Evolutionary conservation across 2,329 filamentous ascomycete genomes (phyloP), one percentile per base, ranked within the genome.

Genomic region (Cryoendolithus antarcticus): DNA sequence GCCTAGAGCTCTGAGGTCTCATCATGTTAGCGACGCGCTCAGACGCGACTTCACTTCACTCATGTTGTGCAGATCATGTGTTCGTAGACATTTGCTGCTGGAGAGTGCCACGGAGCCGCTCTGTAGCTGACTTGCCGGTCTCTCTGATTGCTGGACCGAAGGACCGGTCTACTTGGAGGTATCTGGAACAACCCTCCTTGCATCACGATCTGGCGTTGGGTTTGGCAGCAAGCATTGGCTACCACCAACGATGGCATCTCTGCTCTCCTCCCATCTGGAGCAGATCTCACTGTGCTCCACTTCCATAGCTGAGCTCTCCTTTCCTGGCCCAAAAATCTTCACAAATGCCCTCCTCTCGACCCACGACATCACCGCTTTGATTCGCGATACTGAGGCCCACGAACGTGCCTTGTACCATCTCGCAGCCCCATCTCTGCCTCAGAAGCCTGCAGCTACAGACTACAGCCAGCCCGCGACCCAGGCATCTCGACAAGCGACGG

Each of bases 341-440:
- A 91, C 88, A 50, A 95, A 93, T 60, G 86, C 91, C 29, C 73
- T 98, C 30, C 77, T 96, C 35, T 79, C 81, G 41, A 79, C 79
- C 49, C 80, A 88, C 61, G 91, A 98, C 61, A 96, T 98, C 51
- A 96, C 91, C 4, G 76, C 84, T 9, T 68, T 98, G 35, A 95
- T 98, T 54, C 83, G 91, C 44, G 91, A 98, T 59, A 95, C 89
- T 3, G 91, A 98, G 62, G 67, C 82, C 13, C 89, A 96, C 64
- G 91, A 98, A 61, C 82, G 88, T 54, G 89, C 89, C 5, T 76
- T 98, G 11, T 98, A 96, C 67, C 93, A 89, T 30, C 80, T 94
- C 1, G 86, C 89, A 1, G 77, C 83, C 0, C 75, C 82, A 0
- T 70, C 71, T 55, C 32, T 65, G 53, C 37, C 62, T 54, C 66